Evolutionary conservation across 2,329 filamentous ascomycete genomes (phyloP).

Genomic region (Trichoderma lentiforme): DNA sequence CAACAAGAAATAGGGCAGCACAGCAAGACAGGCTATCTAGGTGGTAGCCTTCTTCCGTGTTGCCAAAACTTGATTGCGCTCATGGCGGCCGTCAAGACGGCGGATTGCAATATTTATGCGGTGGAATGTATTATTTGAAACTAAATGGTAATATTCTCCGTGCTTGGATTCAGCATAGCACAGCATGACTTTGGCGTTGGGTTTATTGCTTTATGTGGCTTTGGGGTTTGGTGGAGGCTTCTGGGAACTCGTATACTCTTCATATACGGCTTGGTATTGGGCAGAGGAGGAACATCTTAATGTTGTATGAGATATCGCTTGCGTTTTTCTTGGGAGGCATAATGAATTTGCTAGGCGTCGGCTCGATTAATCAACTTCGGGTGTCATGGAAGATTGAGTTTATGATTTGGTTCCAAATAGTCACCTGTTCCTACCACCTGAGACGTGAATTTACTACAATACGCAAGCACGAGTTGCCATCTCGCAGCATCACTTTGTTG

Average conservation of each 20-base stretch:
- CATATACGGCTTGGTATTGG: background rate
- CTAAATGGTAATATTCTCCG: background rate
- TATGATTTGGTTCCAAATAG: no score
- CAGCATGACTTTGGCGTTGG: slow-evolving; percentile 17
- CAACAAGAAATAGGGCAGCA: slow-evolving; percentile 33
- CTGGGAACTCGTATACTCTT: background rate
- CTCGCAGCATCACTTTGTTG: background rate
- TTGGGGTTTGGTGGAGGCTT: background rate
- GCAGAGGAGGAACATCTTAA: background rate
- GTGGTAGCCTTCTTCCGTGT: slow-evolving; percentile 23
- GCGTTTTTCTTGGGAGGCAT: background rate
- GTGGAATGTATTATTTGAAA: slow-evolving; percentile 5
- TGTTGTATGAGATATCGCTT: background rate
- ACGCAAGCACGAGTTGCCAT: background rate
- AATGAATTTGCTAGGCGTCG: background rate
- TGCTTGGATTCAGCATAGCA: slow-evolving; percentile 13
- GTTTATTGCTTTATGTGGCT: background rate
- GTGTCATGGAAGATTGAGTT: background rate
- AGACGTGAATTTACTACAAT: background rate
- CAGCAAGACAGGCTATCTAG: slow-evolving; percentile 41
- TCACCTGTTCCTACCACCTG: background rate
- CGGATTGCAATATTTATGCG: background rate
- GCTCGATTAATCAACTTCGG: background rate
- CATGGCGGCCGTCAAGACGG: background rate
- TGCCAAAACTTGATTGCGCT: background rate